Conservation (phyloP, 768 basidiomycete species). For the Thelephora ganbajun region DNA sequence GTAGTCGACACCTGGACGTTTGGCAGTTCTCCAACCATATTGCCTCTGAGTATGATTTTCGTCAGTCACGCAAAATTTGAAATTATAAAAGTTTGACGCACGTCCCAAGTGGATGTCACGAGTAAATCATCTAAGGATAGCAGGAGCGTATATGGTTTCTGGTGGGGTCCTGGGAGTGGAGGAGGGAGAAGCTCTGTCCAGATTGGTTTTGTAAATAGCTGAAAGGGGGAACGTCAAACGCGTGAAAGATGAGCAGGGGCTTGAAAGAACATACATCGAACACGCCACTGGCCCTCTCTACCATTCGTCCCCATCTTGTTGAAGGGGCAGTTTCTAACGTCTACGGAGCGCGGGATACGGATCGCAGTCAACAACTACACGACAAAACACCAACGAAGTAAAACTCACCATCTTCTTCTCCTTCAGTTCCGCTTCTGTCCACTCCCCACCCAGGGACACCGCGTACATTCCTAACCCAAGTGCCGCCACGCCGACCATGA, state of each 20-base stretch:
- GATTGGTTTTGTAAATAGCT: conserved; percentile 90
- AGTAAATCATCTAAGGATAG: conserved; percentile 87
- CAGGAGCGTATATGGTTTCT: conserved; percentile 85
- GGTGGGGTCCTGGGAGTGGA: conserved; percentile 65
- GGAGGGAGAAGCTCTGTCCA: conserved; percentile 90
- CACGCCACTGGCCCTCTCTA: conserved; percentile 43
- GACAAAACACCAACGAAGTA: conserved; percentile 1
- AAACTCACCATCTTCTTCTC: conserved; percentile 43
- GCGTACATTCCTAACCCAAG: conserved; percentile 43
- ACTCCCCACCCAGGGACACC: conserved; percentile 64
- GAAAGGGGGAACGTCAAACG: neutral
- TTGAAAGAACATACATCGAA: conserved; percentile 43
- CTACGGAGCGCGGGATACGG: conserved; percentile 17
- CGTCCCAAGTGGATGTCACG: conserved; percentile 90
- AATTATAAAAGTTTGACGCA: conserved; percentile 28
- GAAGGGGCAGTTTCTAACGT: conserved; percentile 43
- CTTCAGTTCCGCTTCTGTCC: conserved; percentile 60
- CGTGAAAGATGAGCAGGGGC: neutral
- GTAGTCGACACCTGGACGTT: conserved; percentile 95
- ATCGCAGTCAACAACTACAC: neutral
- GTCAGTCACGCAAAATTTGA: neutral
- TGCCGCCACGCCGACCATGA: conserved; percentile 38
- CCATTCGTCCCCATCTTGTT: conserved; percentile 52
- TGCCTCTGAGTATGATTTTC: conserved; percentile 41
- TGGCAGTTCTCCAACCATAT: conserved; percentile 94